A percentile compares a stretch with the other conserved stretches of the same genome.
phyloP scores from a whole-genome alignment of 805 yeast genomes.

The Torulaspora maleeae region DNA sequence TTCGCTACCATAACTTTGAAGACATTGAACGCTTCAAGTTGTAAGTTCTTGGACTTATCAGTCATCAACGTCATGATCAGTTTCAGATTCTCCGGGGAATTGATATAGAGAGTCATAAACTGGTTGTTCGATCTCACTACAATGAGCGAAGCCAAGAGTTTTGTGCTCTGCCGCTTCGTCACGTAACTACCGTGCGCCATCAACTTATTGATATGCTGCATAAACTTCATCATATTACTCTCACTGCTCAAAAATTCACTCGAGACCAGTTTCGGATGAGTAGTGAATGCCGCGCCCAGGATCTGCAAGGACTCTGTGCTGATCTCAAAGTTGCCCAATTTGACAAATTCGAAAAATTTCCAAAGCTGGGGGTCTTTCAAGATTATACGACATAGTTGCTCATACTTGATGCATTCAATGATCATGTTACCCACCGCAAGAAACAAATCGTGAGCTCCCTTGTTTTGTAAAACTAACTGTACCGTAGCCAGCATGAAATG shows the following conservation, averaged over 20 bases:
- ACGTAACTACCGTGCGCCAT: slow-evolving; percentile 81
- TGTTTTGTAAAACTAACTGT: slow-evolving; percentile 44
- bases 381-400: slow-evolving; percentile 57
- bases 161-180: slow-evolving; percentile 84
- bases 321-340: slow-evolving; percentile 74
- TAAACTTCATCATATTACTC: slow-evolving; percentile 54
- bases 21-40: slow-evolving; percentile 85
- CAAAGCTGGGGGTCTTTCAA: slow-evolving; percentile 63
- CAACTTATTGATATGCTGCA: slow-evolving; percentile 57
- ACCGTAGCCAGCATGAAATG: slow-evolving; percentile 63
- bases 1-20: slow-evolving; percentile 96
- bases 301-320: slow-evolving; percentile 88
- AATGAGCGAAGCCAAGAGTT: slow-evolving; percentile 67
- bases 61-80: slow-evolving; percentile 79
- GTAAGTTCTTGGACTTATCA: slow-evolving; percentile 85
- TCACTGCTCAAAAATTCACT: slow-evolving; percentile 54
- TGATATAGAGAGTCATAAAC: slow-evolving; percentile 72
- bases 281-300: slow-evolving; percentile 60
- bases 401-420: slow-evolving; percentile 80
- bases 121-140: slow-evolving; percentile 64
- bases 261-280: slow-evolving; percentile 62
- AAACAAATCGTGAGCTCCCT: slow-evolving; percentile 50
- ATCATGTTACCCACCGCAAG: slow-evolving; percentile 71
- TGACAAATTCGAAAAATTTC: slow-evolving; percentile 77
- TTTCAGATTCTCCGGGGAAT: slow-evolving; percentile 76